phyloP scores from a whole-genome alignment of 371 early-diverging fungal genomes.

The Zopfochytrium polystomum region DNA sequence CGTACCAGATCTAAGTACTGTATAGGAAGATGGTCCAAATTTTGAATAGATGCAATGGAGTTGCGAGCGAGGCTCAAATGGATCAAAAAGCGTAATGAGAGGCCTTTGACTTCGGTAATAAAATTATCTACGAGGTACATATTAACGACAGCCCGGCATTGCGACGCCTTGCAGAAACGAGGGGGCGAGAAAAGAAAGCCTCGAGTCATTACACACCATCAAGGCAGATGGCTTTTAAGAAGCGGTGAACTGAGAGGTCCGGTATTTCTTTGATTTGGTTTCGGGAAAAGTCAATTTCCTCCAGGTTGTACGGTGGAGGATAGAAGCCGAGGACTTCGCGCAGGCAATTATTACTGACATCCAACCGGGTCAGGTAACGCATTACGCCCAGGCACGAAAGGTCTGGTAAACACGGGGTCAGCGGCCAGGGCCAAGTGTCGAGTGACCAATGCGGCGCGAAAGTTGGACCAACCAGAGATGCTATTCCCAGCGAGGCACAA shows the following conservation, averaged over 20 bases:
- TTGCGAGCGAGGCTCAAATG: slow-evolving; percentile 45
- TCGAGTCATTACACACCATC: slow-evolving; percentile 28
- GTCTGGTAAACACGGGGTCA: slow-evolving; percentile 19
- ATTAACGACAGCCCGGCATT: too few species aligned
- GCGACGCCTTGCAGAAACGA: too few species aligned
- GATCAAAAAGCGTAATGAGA: slow-evolving; percentile 37
- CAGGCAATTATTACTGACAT: slow-evolving; percentile 46
- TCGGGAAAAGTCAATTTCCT: slow-evolving; percentile 46
- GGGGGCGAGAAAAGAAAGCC: neutral
- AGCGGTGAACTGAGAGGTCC: slow-evolving; percentile 39
- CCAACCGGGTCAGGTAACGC: slow-evolving; percentile 42
- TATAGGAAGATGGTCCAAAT: slow-evolving; percentile 41
- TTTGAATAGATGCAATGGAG: slow-evolving; percentile 35
- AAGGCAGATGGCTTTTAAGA: slow-evolving; percentile 38
- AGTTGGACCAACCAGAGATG: slow-evolving; percentile 31
- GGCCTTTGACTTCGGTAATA: slow-evolving; percentile 35
- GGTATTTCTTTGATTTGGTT: slow-evolving; percentile 41
- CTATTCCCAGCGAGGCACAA: slow-evolving; percentile 45
- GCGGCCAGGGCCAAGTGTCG: neutral
- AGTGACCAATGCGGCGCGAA: neutral
- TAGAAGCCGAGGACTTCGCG: slow-evolving; percentile 28
- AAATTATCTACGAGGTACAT: slow-evolving; percentile 33
- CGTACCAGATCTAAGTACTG: slow-evolving; percentile 43
- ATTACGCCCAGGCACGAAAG: slow-evolving; percentile 32
- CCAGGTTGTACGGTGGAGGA: slow-evolving; percentile 48